Evolutionary conservation across 2,329 filamentous ascomycete species (phyloP).

Genomic region (Alternaria hordeiaustralica): DNA sequence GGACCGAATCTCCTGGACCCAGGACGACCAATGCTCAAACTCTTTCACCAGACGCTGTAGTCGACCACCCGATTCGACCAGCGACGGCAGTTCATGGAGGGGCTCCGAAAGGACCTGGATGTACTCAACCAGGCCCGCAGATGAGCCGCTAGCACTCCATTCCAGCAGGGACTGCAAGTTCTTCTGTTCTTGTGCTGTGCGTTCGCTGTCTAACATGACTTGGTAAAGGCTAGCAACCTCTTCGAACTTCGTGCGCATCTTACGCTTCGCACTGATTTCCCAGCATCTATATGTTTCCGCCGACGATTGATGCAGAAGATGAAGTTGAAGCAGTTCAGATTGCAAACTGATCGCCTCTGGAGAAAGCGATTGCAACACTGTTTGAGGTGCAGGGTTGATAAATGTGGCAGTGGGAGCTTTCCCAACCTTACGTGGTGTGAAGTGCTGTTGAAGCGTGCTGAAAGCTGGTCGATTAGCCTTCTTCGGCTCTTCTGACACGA

Average conservation of each 20-base stretch:
- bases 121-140: constrained; percentile 40
- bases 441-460: constrained; percentile 50
- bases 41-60: constrained; percentile 35
- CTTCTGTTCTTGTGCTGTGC: constrained; percentile 44
- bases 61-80: constrained; percentile 43
- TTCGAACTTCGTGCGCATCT: constrained; percentile 42
- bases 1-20: constrained; percentile 38
- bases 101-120: constrained; percentile 46
- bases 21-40: constrained; percentile 42
- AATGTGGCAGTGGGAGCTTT: constrained; percentile 47
- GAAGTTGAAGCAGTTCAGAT: constrained; percentile 48
- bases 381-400: constrained; percentile 37
- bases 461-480: constrained; percentile 43
- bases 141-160: constrained; percentile 38
- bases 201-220: constrained; percentile 45
- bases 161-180: constrained; percentile 46
- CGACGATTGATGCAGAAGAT: constrained; percentile 42
- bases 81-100: constrained; percentile 44
- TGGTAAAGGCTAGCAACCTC: constrained; percentile 46
- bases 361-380: constrained; percentile 27
- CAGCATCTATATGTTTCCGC: constrained; percentile 33
- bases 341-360: constrained; percentile 44
- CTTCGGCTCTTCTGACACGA: constrained; percentile 29
- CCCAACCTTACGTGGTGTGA: constrained; percentile 45
- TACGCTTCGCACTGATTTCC: constrained; percentile 42